These are phyloP conservation scores for Hamamelis virginiana DNA, from an alignment of 164 flowering plant genomes.

Conservation along the genomic window DNA sequence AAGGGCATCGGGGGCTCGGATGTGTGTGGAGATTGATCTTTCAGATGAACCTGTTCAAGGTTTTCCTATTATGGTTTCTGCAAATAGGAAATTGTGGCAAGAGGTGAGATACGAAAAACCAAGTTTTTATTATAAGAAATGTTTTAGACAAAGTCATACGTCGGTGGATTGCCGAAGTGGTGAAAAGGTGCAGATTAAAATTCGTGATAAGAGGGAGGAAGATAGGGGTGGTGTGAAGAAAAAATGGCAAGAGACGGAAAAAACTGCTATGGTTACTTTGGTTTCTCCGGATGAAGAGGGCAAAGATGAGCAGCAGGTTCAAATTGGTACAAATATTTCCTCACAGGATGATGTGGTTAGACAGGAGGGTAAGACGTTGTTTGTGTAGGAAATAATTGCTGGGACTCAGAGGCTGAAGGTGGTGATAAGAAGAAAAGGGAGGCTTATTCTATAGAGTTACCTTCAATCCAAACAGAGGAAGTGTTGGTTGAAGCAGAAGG, in stretches of 20 bases:
- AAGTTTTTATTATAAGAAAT: conserved; percentile 6
- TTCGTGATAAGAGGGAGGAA: no score
- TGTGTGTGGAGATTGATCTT: conserved; percentile 10
- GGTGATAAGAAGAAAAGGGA: not conserved
- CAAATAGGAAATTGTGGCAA: not conserved
- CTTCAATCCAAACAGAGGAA: no score
- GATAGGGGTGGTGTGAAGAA: not conserved
- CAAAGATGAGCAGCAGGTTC: no score
- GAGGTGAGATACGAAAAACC: not conserved
- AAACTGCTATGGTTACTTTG: no score
- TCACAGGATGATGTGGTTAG: not conserved
- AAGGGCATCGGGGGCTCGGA: not conserved
- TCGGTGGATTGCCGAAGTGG: not conserved
- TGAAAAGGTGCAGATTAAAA: not conserved
- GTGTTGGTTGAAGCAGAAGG: no score
- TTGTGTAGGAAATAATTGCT: not conserved
- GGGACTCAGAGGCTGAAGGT: not conserved
- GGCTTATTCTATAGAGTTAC: not conserved
- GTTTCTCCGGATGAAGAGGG: not conserved
- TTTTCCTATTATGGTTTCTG: not conserved
- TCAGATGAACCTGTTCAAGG: not conserved
- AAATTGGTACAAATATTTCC: no score
- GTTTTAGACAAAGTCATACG: conserved; percentile 4
- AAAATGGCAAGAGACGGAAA: not conserved
- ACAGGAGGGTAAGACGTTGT: not conserved